Evolutionary conservation across 306 rosid species (phyloP).

Genomic region (Trifolium pratense): DNA sequence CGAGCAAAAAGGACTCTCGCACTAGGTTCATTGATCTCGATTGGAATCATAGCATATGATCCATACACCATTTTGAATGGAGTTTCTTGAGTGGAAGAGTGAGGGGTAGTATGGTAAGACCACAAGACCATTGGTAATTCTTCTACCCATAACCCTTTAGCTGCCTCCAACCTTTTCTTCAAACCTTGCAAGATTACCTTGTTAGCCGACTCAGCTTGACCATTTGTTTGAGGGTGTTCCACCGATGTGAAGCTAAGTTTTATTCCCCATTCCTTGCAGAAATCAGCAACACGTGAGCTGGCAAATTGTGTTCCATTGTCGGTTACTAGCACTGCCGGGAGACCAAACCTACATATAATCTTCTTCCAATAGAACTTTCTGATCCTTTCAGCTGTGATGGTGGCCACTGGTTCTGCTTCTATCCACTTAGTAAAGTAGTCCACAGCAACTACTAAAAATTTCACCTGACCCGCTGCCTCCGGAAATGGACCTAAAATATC

Average conservation of each 20-base stretch:
- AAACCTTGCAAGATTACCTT: too few relatives aligned
- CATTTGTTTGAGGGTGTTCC: background rate
- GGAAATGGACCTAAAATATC: background rate
- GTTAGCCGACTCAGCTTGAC: background rate
- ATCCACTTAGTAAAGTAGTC: background rate
- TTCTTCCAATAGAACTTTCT: too few relatives aligned
- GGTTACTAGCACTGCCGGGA: too few relatives aligned
- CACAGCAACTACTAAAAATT: background rate
- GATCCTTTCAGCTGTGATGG: too few relatives aligned
- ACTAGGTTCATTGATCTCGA: too few relatives aligned
- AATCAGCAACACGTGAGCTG: background rate
- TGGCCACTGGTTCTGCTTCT: background rate
- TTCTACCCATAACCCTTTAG: background rate
- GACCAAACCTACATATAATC: background rate
- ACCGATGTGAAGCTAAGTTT: background rate
- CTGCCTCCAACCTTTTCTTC: too few relatives aligned
- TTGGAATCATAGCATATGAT: background rate
- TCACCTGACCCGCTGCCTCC: background rate
- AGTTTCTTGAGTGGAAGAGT: background rate
- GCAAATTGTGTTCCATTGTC: background rate
- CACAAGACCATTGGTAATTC: background rate
- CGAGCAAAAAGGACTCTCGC: too few relatives aligned
- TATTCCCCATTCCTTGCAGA: background rate
- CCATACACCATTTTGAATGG: background rate
- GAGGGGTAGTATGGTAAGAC: background rate